Percentiles rank a stretch among this genome's conserved stretches.
Evolutionary conservation across 1,139 yeast species (phyloP).

Genomic region (Debaryomycetaceae sp.): DNA sequence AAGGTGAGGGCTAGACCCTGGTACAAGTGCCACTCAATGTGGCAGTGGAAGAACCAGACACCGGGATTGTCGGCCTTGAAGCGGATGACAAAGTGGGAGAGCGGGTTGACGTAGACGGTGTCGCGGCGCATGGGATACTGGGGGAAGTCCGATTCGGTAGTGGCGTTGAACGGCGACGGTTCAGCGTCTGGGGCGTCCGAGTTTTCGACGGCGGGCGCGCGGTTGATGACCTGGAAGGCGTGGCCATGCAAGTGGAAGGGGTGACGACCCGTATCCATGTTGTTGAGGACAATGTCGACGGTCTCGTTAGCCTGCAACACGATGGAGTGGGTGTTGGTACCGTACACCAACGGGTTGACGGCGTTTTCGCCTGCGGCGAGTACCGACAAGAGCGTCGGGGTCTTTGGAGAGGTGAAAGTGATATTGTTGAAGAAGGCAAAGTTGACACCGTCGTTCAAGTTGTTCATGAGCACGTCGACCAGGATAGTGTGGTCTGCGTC

Average conservation of each 20-base stretch:
- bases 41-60: slow-evolving; percentile 59
- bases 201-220: slow-evolving; percentile 17
- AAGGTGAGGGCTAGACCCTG: slow-evolving; percentile 47
- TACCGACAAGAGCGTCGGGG: slow-evolving; percentile 73
- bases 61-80: slow-evolving; percentile 53
- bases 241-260: slow-evolving; percentile 91
- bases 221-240: slow-evolving; percentile 47
- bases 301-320: slow-evolving; percentile 61
- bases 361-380: slow-evolving; percentile 55
- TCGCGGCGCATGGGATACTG: slow-evolving; percentile 61
- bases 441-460: slow-evolving; percentile 70
- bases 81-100: slow-evolving; percentile 53
- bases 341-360: slow-evolving; percentile 41
- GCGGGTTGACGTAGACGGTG: slow-evolving; percentile 52
- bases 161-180: slow-evolving; percentile 31
- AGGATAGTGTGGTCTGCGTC: slow-evolving; percentile 60
- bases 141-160: slow-evolving; percentile 23
- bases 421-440: slow-evolving; percentile 86
- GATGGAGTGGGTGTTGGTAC: slow-evolving; percentile 65
- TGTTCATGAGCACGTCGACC: slow-evolving; percentile 66
- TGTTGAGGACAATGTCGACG: slow-evolving; percentile 59
- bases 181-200: slow-evolving; percentile 17
- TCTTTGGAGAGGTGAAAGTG: slow-evolving; percentile 68
- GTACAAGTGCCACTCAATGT: slow-evolving; percentile 54
- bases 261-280: slow-evolving; percentile 66